Conservation (phyloP, 768 basidiomycete species). For the Boletus vinaceobasis region DNA sequence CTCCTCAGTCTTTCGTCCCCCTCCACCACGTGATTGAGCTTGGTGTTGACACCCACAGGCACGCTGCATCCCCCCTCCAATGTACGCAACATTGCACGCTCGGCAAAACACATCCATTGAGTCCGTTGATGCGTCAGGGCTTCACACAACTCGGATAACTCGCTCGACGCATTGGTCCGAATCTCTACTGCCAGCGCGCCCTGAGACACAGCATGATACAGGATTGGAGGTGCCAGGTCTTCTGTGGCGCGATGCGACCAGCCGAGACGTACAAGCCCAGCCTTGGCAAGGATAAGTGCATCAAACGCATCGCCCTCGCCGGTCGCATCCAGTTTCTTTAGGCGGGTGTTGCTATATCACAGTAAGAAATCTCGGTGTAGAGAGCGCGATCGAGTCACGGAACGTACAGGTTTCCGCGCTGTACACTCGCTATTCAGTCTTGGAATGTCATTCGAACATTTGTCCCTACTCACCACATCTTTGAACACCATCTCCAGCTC, state of each 20-base stretch:
- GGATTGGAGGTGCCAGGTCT: conserved; percentile 67
- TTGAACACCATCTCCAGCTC: conserved; percentile 59
- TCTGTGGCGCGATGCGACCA: conserved; percentile 71
- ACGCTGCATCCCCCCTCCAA: conserved; percentile 98
- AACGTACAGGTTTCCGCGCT: conserved; percentile 87
- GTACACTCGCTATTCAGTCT: conserved; percentile 1
- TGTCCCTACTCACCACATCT: conserved; percentile 70
- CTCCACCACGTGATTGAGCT: conserved; percentile 34
- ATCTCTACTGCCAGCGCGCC: conserved; percentile 90
- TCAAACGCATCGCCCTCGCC: conserved; percentile 63
- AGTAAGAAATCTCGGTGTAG: conserved; percentile 4
- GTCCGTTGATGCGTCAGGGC: conserved; percentile 75
- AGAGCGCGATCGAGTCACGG: background rate
- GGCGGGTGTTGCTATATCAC: conserved; percentile 71
- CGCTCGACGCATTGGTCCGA: conserved; percentile 57
- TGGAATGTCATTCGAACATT: background rate
- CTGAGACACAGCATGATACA: conserved; percentile 91
- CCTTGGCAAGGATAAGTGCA: conserved; percentile 90
- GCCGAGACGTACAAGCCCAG: conserved; percentile 82
- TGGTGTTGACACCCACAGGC: conserved; percentile 79
- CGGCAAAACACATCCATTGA: conserved; percentile 73
- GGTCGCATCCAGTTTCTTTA: conserved; percentile 85
- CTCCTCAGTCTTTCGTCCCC: conserved; percentile 32
- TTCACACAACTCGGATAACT: conserved; percentile 58
- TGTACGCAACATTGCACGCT: conserved; percentile 83